Evolutionary conservation across 768 basidiomycete species (phyloP).

Genomic region (Amanita brunnescens): DNA sequence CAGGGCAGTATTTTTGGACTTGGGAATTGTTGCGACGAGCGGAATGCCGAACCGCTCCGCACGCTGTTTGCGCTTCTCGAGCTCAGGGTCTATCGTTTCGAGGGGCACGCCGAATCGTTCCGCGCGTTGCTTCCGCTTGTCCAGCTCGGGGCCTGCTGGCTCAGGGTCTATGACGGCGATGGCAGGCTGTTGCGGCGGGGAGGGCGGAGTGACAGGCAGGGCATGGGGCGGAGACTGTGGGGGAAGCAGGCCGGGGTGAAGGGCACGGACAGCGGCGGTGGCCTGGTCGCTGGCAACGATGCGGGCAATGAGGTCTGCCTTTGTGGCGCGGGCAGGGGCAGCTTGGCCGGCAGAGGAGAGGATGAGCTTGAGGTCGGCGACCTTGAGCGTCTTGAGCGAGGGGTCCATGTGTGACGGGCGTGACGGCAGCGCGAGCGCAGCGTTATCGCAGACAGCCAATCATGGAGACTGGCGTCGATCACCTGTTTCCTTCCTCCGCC

Average conservation of each 20-base stretch:
- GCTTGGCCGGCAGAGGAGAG: slow-evolving; percentile 42
- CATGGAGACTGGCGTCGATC: slow-evolving; percentile 45
- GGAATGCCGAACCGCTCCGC: slow-evolving; percentile 5
- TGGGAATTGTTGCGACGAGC: slow-evolving; percentile 19
- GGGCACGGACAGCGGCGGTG: slow-evolving; percentile 36
- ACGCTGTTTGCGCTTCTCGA: slow-evolving; percentile 6
- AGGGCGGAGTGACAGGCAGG: slow-evolving; percentile 8
- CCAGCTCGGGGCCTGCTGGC: not conserved
- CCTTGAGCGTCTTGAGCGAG: slow-evolving; percentile 46
- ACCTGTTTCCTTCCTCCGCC: slow-evolving; percentile 43
- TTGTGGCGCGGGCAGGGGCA: slow-evolving; percentile 50
- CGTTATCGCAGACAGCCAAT: slow-evolving; percentile 29
- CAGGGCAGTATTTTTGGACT: slow-evolving; percentile 12
- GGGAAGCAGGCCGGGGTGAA: slow-evolving; percentile 21
- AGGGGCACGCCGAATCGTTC: slow-evolving; percentile 1
- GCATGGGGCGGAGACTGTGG: slow-evolving; percentile 16
- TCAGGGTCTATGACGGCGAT: not conserved
- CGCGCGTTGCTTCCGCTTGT: slow-evolving; percentile 1
- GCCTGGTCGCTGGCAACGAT: slow-evolving; percentile 47
- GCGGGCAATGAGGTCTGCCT: slow-evolving; percentile 56
- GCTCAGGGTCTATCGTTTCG: not conserved
- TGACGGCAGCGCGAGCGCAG: slow-evolving; percentile 8
- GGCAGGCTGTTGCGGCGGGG: not conserved
- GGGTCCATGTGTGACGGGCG: slow-evolving; percentile 14
- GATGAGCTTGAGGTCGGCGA: slow-evolving; percentile 59